Evolutionary conservation across 108 stramenopile genomes (phyloP).

Genomic region (Fragilaria crotonensis): DNA sequence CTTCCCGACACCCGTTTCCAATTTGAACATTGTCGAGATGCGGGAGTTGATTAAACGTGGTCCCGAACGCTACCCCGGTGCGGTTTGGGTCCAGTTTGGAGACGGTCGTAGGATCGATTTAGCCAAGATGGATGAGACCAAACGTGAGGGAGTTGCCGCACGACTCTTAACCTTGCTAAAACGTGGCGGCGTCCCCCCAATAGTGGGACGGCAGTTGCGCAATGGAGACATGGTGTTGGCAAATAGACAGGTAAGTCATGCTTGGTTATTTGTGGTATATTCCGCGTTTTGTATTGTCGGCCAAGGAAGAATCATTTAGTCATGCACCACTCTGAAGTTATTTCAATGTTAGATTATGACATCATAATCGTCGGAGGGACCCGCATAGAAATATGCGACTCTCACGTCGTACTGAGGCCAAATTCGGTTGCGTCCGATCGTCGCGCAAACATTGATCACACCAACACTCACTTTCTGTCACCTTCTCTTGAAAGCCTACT

Average conservation of each 20-base stretch:
- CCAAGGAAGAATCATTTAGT: slow-evolving; percentile 72
- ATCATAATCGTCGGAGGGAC: slow-evolving; percentile 14
- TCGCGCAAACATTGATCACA: too few relatives aligned
- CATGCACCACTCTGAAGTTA: slow-evolving; percentile 89
- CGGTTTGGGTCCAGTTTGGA: slow-evolving; percentile 90
- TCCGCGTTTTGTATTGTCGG: neutral
- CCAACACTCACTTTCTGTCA: too few relatives aligned
- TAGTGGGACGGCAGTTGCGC: slow-evolving; percentile 92
- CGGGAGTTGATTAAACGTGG: slow-evolving; percentile 84
- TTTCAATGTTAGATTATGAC: slow-evolving; percentile 82
- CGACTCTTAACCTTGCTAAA: slow-evolving; percentile 47
- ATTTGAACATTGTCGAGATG: slow-evolving; percentile 88
- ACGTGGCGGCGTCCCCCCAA: slow-evolving; percentile 59
- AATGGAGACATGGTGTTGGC: slow-evolving; percentile 96
- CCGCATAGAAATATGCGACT: slow-evolving; percentile 65
- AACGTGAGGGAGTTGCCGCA: slow-evolving; percentile 81
- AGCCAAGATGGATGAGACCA: slow-evolving; percentile 74
- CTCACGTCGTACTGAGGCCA: slow-evolving; percentile 47
- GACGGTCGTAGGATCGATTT: slow-evolving; percentile 82
- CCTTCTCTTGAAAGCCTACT: slow-evolving; percentile 74
- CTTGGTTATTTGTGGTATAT: neutral
- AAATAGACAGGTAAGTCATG: slow-evolving; percentile 88
- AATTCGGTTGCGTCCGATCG: neutral
- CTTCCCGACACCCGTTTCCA: slow-evolving; percentile 94
- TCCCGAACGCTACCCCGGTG: slow-evolving; percentile 88